phyloP scores from a whole-genome alignment of 1,284 basidiomycete species.

The Cutaneotrichosporon arboriforme region DNA sequence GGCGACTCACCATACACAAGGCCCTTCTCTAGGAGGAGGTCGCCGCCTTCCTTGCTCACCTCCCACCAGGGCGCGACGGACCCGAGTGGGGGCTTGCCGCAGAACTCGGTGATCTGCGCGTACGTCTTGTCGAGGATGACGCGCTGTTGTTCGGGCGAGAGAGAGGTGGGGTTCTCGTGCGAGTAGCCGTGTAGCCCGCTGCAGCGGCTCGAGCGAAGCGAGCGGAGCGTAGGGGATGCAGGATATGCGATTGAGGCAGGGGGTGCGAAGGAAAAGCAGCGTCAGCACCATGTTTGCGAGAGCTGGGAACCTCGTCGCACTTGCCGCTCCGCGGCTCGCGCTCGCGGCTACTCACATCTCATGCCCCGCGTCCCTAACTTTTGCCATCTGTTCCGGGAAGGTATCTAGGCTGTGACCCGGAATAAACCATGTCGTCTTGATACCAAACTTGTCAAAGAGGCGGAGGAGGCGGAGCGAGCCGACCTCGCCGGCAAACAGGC shows the following conservation, averaged over 20 bases:
- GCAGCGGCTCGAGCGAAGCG: background rate
- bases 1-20: conserved; percentile 64
- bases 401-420: conserved; percentile 51
- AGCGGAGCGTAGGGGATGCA: background rate
- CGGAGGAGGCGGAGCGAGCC: conserved; percentile 63
- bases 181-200: conserved; percentile 67
- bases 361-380: conserved; percentile 49
- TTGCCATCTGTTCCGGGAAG: conserved; percentile 48
- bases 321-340: too few relatives aligned
- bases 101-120: conserved; percentile 63
- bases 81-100: conserved; percentile 60
- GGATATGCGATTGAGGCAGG: background rate
- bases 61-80: conserved; percentile 76
- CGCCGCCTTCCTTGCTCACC: conserved; percentile 61
- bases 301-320: too few relatives aligned
- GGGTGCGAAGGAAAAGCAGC: background rate
- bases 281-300: background rate
- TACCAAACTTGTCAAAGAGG: conserved; percentile 65
- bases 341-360: conserved; percentile 42
- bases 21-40: conserved; percentile 66
- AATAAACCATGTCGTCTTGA: conserved; percentile 68
- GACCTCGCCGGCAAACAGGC: conserved; percentile 59
- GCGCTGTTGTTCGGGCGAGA: conserved; percentile 63
- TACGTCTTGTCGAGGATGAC: conserved; percentile 67
- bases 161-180: conserved; percentile 64